phyloP scores from a whole-genome alignment of 2,329 filamentous ascomycete species.

The Botrytis squamosa region DNA sequence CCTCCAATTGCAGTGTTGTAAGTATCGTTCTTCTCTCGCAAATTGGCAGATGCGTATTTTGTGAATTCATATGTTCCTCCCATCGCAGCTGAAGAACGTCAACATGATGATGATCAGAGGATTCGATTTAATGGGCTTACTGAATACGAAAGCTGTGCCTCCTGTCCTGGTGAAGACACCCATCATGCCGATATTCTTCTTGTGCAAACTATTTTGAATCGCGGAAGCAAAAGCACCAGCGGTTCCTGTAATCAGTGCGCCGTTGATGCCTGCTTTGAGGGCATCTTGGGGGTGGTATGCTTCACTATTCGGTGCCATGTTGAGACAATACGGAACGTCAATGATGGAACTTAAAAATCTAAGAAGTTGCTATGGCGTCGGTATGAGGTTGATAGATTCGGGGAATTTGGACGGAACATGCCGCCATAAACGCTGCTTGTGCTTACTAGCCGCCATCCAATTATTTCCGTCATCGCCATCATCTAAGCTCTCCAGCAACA shows the following conservation, averaged over 20 bases:
- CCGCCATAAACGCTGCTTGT: slow-evolving; percentile 15
- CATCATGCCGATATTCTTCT: slow-evolving; percentile 76
- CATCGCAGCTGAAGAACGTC: slow-evolving; percentile 55
- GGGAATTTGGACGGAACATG: slow-evolving; percentile 17
- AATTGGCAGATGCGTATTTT: slow-evolving; percentile 63
- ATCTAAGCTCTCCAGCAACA: slow-evolving; percentile 4
- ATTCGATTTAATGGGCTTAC: slow-evolving; percentile 42
- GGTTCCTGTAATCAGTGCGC: slow-evolving; percentile 61
- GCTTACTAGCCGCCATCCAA: slow-evolving; percentile 2
- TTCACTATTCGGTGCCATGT: slow-evolving; percentile 52
- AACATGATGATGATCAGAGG: slow-evolving; percentile 17
- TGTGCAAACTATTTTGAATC: slow-evolving; percentile 82
- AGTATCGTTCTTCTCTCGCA: slow-evolving; percentile 66
- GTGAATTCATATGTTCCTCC: slow-evolving; percentile 68
- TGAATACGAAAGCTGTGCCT: slow-evolving; percentile 66
- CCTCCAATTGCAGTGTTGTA: slow-evolving; percentile 65
- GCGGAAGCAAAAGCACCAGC: slow-evolving; percentile 72
- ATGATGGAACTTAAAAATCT: background rate
- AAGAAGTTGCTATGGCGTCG: slow-evolving; percentile 24
- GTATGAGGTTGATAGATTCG: slow-evolving; percentile 10
- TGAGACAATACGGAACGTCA: slow-evolving; percentile 28
- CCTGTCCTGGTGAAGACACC: slow-evolving; percentile 80
- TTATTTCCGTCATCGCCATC: slow-evolving; percentile 14
- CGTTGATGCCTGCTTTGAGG: slow-evolving; percentile 63
- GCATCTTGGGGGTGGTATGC: slow-evolving; percentile 74